Evolutionary conservation across 2,329 filamentous ascomycete species (phyloP).

Genomic region (Arthrobotrys sphaeroides): DNA sequence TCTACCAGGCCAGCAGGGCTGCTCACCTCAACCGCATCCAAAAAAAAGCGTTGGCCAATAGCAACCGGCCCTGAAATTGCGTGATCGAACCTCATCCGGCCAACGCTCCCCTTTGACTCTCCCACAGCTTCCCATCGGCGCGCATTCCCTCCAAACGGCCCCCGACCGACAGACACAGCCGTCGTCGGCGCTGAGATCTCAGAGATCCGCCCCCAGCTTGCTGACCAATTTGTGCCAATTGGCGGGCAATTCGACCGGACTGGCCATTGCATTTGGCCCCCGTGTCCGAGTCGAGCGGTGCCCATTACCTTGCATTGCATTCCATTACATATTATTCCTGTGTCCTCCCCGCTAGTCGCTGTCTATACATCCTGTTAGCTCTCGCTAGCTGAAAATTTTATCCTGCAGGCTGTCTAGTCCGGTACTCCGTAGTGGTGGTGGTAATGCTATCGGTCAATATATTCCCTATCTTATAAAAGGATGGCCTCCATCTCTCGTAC

Average conservation of each 20-base stretch:
- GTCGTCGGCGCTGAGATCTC: conserved; percentile 35
- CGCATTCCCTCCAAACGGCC: conserved; percentile 7
- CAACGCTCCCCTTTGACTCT: conserved; percentile 17
- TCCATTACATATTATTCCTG: no score
- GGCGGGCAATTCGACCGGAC: background rate
- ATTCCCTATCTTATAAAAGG: conserved; percentile 5
- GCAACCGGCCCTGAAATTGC: conserved; percentile 25
- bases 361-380: no score
- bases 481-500: conserved; percentile 45
- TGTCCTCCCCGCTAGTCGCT: no score
- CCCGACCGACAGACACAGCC: background rate
- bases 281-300: no score
- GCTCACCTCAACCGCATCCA: background rate
- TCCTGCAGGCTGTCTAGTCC: no score
- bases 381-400: no score
- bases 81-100: conserved; percentile 46
- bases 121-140: conserved; percentile 23
- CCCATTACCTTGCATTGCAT: no score
- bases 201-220: background rate
- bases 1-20: conserved; percentile 4
- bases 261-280: no score
- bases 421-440: no score
- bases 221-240: conserved; percentile 9
- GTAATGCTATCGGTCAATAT: no score
- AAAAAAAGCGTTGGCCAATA: conserved; percentile 16